These are phyloP conservation scores for Leptographium galeiforme DNA, from an alignment of 2,329 filamentous ascomycete genomes.

Conservation along the genomic window DNA sequence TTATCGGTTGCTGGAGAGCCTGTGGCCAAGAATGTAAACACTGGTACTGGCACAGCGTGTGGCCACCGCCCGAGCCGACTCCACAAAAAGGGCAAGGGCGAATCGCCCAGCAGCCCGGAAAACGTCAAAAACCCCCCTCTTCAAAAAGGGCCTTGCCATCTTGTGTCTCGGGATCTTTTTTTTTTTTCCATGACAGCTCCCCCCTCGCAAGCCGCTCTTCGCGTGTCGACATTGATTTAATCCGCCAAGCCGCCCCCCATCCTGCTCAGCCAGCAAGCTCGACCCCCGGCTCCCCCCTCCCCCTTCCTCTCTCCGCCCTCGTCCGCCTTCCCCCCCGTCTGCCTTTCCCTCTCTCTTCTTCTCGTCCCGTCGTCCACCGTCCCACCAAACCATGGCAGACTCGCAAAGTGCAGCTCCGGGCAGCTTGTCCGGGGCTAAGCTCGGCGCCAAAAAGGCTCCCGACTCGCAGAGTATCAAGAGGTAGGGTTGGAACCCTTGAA, in stretches of 20 bases:
- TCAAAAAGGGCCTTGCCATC: neutral
- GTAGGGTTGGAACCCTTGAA: constrained; percentile 33
- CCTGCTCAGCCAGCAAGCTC: too few relatives aligned
- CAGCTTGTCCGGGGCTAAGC: constrained; percentile 49
- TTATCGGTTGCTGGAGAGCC: constrained; percentile 2
- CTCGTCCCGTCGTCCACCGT: neutral
- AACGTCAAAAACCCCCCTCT: neutral
- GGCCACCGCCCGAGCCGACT: neutral
- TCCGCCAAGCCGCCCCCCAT: too few relatives aligned
- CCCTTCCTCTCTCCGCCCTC: too few relatives aligned
- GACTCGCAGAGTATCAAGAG: constrained; percentile 69
- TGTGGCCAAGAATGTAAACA: constrained; percentile 2
- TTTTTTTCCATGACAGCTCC: neutral
- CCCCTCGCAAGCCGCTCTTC: too few relatives aligned
- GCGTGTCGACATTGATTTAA: too few relatives aligned
- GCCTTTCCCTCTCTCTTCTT: too few relatives aligned
- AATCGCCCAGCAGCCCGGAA: neutral
- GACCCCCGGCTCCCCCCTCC: too few relatives aligned
- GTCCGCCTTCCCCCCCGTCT: too few relatives aligned
- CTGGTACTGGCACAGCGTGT: neutral
- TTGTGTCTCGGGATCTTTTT: neutral
- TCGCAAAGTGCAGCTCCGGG: constrained; percentile 56
- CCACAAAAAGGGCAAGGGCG: neutral
- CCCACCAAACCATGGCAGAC: constrained; percentile 40
- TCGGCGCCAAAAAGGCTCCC: constrained; percentile 41